Base-by-base conservation (phyloP, 306 rosid genomes). In the Alnus rubra region DNA sequence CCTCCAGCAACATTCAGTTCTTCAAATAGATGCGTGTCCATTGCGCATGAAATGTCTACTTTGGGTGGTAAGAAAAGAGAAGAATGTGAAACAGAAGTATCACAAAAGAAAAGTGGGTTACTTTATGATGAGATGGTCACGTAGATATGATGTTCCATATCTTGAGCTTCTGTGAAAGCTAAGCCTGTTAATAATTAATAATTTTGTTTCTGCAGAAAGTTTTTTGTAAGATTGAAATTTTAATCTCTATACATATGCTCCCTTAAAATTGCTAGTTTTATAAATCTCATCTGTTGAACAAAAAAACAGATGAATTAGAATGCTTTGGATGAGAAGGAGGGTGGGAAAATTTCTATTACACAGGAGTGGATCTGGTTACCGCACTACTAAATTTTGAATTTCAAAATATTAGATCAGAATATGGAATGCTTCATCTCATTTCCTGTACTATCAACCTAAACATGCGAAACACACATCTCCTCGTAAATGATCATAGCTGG, bases 1-100 rank as follows among this genome's bases (percentile, higher is more conserved):
- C 28, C 28, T 81, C 90, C 87, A 44, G 52, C 87, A 69, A 80
- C 47, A 48, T 44, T 73, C 58, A 74, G 65, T 74, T 82, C 82
- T 74, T 82, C 82, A 76, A 77, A 69, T 35, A 59, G 42, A 37
- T 78, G 70, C 81, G 9, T 69, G n/a, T 64, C 28, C 58, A 10
- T 54, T 19, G 19, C 67, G 53, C 35, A 74, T 71, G 82, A 76
- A 59, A 71, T 73, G 13, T 80, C 82, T 76, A 51, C 31, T 50
- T 71, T 71, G 52, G 79, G 56, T 50, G 64, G 33, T 71, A 60
- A 71, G 80, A 78, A 62, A 50, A 59, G 63, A 1, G 49, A 37
- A 15, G 73, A 74, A 80, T 73, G 19, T 39, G 31, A 49, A n/a
- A 59, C 23, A 45, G 63, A 30, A 82, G 75, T 45, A 18, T 28